Percentiles rank a stretch among this genome's conserved stretches.
These are phyloP conservation scores for Platanthera zijinensis DNA, from an alignment of 106 monocot species.

Conservation along the genomic window DNA sequence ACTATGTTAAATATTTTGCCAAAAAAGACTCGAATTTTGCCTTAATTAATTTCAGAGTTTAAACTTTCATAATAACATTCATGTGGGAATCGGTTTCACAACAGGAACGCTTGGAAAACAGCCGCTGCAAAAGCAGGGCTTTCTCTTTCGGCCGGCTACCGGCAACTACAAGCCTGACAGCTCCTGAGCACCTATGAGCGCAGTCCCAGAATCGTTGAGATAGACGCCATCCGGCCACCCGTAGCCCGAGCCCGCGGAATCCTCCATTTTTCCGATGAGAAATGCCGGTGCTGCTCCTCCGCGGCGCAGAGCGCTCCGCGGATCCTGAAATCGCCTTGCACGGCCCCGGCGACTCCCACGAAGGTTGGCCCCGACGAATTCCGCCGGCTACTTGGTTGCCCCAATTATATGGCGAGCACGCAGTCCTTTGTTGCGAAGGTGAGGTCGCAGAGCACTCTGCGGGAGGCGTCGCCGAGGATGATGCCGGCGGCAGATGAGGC, in stretches of 20 bases:
- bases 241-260: background rate
- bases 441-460: constrained; percentile 90
- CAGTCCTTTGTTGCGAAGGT: constrained; percentile 83
- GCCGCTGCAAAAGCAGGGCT: constrained; percentile 21
- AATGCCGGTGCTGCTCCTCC: constrained; percentile 16
- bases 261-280: constrained; percentile 8
- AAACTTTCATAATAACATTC: too few relatives aligned
- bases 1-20: too few relatives aligned
- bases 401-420: constrained; percentile 82
- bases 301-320: constrained; percentile 41
- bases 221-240: constrained; percentile 40
- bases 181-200: background rate
- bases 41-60: too few relatives aligned
- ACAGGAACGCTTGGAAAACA: constrained; percentile 55
- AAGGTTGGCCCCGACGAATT: constrained; percentile 15
- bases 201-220: constrained; percentile 67
- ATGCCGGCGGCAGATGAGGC: background rate
- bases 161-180: constrained; percentile 18
- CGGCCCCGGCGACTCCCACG: constrained; percentile 46
- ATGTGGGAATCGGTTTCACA: background rate
- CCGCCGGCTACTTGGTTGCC: constrained; percentile 15
- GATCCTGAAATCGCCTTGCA: constrained; percentile 11
- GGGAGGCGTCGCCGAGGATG: constrained; percentile 30
- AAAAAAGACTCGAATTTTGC: too few relatives aligned
- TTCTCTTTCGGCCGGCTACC: constrained; percentile 32